Evolutionary conservation across 768 basidiomycete species (phyloP), one percentile per base, ranked within the genome.

Genomic region (Phylloporus scabripes): DNA sequence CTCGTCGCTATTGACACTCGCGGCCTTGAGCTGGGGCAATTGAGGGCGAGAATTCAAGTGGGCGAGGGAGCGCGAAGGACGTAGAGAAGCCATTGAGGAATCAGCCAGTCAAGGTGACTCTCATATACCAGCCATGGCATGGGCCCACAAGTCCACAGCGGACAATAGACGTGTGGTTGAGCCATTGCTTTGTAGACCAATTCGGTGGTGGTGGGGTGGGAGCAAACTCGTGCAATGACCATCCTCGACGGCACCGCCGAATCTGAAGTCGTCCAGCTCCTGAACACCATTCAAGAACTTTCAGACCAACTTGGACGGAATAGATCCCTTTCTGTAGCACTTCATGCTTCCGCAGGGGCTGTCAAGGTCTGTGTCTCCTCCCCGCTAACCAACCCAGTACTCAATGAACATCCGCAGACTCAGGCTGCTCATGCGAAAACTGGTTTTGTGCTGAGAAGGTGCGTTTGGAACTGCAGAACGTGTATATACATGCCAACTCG

Each of bases 351-450:
- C 53, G 79, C 87, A 0, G 82, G 80, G 29, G 80, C 82, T 45
- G 79, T 92, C 57, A 96, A 95, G 79, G 92, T 90, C 39, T 24
- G 73, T 66, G 10, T n/a, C 37, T 40, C 6, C 9, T 45, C 23
- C 44, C n/a, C n/a, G 45, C 24, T 15, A 33, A 36, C 37, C 17
- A 21, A 1, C 31, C 21, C 31, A 28, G 41, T 15, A 15, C 39
- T 32, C 26, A 52, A 33, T 47, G 5, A 36, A 47, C 24, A 28
- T 38, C 26, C 31, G 29, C 66, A 93, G 91, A 80, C 77, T 12
- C 92, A 95, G 68, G 89, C 94, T 6, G 73, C 90, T 6, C 91
- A 97, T 67, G 80, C 87, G 17, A 88, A 93, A 56, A 88, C 90
- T 1, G 94, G 95, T 2, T 97, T 94, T 67, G 92, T 94, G 8